Conservation (phyloP, 2,329 filamentous ascomycete species). For the Aspergillus sojae region DNA sequence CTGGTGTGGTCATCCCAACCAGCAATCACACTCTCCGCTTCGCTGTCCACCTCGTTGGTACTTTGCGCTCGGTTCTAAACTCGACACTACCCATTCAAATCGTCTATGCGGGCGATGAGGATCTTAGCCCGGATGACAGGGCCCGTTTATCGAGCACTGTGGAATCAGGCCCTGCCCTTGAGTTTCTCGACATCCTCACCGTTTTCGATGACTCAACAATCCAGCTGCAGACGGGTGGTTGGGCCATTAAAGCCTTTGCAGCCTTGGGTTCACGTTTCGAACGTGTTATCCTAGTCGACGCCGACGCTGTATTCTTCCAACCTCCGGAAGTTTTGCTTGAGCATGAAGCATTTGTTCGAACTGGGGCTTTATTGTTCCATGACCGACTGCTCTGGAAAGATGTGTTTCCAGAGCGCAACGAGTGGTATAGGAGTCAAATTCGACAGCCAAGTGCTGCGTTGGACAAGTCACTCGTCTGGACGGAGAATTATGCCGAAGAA, state of each 20-base stretch:
- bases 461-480: conserved; percentile 8
- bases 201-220: conserved; percentile 9
- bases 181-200: conserved; percentile 13
- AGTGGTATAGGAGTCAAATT: conserved; percentile 8
- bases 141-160: neutral
- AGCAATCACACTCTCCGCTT: conserved; percentile 14
- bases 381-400: conserved; percentile 9
- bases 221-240: conserved; percentile 5
- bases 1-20: conserved; percentile 14
- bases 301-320: conserved; percentile 12
- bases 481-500: conserved; percentile 13
- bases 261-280: conserved; percentile 12
- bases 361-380: conserved; percentile 7
- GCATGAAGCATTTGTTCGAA: conserved; percentile 3
- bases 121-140: neutral
- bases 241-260: conserved; percentile 15
- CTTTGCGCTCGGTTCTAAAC: conserved; percentile 7
- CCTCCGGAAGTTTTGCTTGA: conserved; percentile 8
- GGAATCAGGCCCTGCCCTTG: conserved; percentile 1
- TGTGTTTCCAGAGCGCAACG: conserved; percentile 3
- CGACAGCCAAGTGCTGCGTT: conserved; percentile 4
- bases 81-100: conserved; percentile 10
- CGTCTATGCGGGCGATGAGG: conserved; percentile 10
- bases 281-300: conserved; percentile 9
- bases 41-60: conserved; percentile 8